A percentile compares a stretch with the other conserved stretches of the same genome.
Evolutionary conservation across 106 monocot genomes (phyloP).

Genomic region (Dactylorhiza incarnata): DNA sequence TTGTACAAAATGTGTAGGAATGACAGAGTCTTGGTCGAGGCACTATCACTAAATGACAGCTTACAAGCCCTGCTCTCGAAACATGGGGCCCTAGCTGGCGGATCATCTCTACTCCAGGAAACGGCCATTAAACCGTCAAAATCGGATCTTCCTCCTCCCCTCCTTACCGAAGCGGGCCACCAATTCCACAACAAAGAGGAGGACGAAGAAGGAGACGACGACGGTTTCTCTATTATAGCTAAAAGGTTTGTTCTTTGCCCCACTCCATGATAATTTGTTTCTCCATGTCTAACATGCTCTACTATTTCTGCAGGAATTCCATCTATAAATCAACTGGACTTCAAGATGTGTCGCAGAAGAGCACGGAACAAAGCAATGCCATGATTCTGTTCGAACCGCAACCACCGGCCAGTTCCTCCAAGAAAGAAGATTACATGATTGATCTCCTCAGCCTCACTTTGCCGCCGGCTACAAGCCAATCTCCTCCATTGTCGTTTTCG

Average conservation of each 20-base stretch:
- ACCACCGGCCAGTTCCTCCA: slow-evolving; percentile 28
- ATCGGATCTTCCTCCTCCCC: not conserved
- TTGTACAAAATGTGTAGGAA: slow-evolving; percentile 25
- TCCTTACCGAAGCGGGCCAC: not conserved
- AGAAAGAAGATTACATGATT: slow-evolving; percentile 66
- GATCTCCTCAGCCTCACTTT: slow-evolving; percentile 72
- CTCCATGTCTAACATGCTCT: not conserved
- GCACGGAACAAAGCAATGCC: slow-evolving; percentile 1
- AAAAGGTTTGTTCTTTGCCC: slow-evolving; percentile 18
- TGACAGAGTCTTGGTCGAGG: slow-evolving; percentile 50
- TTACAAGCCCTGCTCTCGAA: slow-evolving; percentile 48
- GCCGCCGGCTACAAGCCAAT: slow-evolving; percentile 16
- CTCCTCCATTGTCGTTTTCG: slow-evolving; percentile 27
- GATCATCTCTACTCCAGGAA: slow-evolving; percentile 23
- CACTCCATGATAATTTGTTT: not conserved
- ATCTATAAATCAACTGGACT: slow-evolving; percentile 16
- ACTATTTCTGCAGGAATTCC: slow-evolving; percentile 37
- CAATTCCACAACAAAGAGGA: slow-evolving; percentile 17
- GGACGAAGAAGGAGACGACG: slow-evolving; percentile 24
- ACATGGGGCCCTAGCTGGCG: slow-evolving; percentile 39
- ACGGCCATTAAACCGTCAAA: not conserved
- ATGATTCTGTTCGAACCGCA: slow-evolving; percentile 54
- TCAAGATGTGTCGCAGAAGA: slow-evolving; percentile 9
- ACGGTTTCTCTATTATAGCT: slow-evolving; percentile 37
- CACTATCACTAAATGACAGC: slow-evolving; percentile 47